phyloP scores from a whole-genome alignment of 257 asterid species.

The Marsdenia floribunda region DNA sequence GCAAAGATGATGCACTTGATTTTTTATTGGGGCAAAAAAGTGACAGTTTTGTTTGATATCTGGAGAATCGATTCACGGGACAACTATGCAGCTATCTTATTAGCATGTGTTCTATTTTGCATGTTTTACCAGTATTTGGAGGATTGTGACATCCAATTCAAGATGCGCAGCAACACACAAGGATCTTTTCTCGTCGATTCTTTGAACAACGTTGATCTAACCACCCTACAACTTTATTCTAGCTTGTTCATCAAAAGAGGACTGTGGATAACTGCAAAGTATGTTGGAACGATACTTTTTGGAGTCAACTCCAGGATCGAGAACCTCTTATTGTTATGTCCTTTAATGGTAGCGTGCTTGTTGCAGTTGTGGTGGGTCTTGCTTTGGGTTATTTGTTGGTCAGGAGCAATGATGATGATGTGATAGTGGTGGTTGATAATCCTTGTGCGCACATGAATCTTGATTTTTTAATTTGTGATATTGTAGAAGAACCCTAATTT shows the following conservation, averaged over 20 bases:
- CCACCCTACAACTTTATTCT: conserved; percentile 40
- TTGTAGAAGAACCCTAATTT: no score
- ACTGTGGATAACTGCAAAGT: conserved; percentile 24
- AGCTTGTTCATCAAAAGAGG: conserved; percentile 19
- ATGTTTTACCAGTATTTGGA: conserved; percentile 80
- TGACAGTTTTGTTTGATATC: conserved; percentile 75
- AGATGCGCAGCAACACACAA: conserved; percentile 21
- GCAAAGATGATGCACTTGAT: conserved; percentile 97
- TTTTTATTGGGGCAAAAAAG: conserved; percentile 83
- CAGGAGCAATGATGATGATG: conserved; percentile 53
- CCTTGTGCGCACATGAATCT: conserved; percentile 63
- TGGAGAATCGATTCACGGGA: conserved; percentile 83
- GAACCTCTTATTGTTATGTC: conserved; percentile 74
- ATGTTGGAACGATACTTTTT: conserved; percentile 51
- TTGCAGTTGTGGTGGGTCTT: conserved; percentile 63
- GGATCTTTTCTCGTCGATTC: not conserved
- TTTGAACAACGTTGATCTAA: not conserved
- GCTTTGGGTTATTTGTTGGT: conserved; percentile 60
- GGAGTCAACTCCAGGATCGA: conserved; percentile 80
- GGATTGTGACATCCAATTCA: conserved; percentile 63
- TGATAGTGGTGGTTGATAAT: conserved; percentile 36
- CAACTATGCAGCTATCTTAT: conserved; percentile 52
- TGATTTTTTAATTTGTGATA: not conserved
- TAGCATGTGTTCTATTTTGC: conserved; percentile 52
- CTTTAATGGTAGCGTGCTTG: conserved; percentile 70